Base-by-base conservation (phyloP, 495 filamentous ascomycete species). In the Aspergillus indologenus region DNA sequence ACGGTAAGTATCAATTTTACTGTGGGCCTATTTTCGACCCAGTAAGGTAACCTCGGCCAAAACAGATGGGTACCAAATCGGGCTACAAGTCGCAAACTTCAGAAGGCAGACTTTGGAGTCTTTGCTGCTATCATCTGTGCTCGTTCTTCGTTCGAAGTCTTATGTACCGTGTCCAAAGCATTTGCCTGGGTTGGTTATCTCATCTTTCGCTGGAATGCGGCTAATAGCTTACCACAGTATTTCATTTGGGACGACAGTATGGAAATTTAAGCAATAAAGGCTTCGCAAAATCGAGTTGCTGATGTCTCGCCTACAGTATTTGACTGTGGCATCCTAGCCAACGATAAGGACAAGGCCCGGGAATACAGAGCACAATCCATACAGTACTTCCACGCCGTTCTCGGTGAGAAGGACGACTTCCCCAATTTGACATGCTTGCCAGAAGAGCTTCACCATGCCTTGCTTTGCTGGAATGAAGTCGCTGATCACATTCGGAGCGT, bases 171-270 rank as follows among this genome's bases (percentile, higher is more conserved):
- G 22, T 31, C 53, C 0, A 56, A 61, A 34, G 47, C 21, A 18
- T 61, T 61, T 34, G 53, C 59, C 18, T 61, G 59, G 59, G 59
- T 61, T 15, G 4, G 46, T 20, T 4, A 22, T 44, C 26, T 22
- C 17, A 3, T 19, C 34, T 1, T 19, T 17, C 48, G 9, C n/a
- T 20, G 44, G 47, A 14, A 17, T 24, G 53, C 53, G 26, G 26
- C 26, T 29, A 29, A 9, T 58, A 52, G 53, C 18, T 12, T 2
- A 4, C 1, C 3, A 11, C 26, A 56, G 59, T 56, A 56, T 23
- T 61, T 52, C 24, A 26, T 61, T 23, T 61, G 59, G 53, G 53
- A 56, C 15, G 52, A 56, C 26, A 51, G 57, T 60, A 54, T 49
- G n/a, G n/a, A n/a, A n/a, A n/a, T n/a, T 9, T 29, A 3, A 29